These are phyloP conservation scores for Penicillium sclerotigenum DNA, from an alignment of 2,329 filamentous ascomycete species.

Conservation along the genomic window DNA sequence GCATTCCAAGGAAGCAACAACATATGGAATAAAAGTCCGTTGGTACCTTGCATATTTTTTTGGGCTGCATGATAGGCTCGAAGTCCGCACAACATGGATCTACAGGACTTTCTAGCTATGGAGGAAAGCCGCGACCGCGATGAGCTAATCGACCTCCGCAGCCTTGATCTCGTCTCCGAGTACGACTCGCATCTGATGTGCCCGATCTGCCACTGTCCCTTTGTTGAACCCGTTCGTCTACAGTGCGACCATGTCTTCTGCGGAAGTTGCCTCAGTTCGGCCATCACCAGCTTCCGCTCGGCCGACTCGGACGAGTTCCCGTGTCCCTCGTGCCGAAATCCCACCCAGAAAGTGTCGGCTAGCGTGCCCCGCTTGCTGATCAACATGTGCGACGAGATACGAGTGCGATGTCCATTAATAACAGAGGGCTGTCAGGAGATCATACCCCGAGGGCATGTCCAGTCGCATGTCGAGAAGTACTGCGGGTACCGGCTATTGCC, in stretches of 20 bases:
- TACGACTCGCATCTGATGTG: slow-evolving; percentile 62
- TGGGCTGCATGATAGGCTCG: not conserved
- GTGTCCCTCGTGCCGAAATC: slow-evolving; percentile 58
- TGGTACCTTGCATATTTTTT: not conserved
- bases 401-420: slow-evolving; percentile 58
- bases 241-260: slow-evolving; percentile 65
- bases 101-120: slow-evolving; percentile 33
- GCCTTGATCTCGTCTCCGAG: slow-evolving; percentile 55
- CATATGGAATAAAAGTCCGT: not conserved
- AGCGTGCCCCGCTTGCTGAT: slow-evolving; percentile 55
- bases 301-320: slow-evolving; percentile 37
- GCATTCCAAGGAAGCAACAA: slow-evolving; percentile 4
- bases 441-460: slow-evolving; percentile 55
- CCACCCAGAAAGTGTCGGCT: slow-evolving; percentile 36
- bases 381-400: slow-evolving; percentile 61
- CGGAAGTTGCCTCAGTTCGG: slow-evolving; percentile 54
- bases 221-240: slow-evolving; percentile 57
- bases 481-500: slow-evolving; percentile 55
- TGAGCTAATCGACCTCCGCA: slow-evolving; percentile 51
- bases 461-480: slow-evolving; percentile 60
- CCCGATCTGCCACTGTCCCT: slow-evolving; percentile 62
- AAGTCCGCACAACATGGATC: slow-evolving; percentile 25
- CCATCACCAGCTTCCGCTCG: slow-evolving; percentile 40
- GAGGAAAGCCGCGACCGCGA: slow-evolving; percentile 29
- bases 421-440: slow-evolving; percentile 53